Evolutionary conservation across 345 rosid genomes (phyloP), one percentile per base, ranked within the genome.

Genomic region (Hibiscus mutabilis): DNA sequence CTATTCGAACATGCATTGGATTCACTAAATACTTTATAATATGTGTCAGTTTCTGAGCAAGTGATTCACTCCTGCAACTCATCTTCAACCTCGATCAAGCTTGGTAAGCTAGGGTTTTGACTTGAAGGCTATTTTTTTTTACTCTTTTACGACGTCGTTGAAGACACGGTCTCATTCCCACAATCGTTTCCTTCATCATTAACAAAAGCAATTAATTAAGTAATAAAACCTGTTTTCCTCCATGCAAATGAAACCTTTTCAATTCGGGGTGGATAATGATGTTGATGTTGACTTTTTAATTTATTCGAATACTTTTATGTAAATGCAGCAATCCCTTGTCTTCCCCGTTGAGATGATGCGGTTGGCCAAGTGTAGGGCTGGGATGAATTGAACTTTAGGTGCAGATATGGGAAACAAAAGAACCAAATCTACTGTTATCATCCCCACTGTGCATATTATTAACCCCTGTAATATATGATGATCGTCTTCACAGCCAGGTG

Each of bases 41-140:
- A 40, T 1, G 44, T 40, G 12, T 2, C 2, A 1, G 44, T 40
- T 8, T 40, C 44, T 8, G 44, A 40, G 44, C 44, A 40, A 40
- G 44, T 40, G 44, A 40, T 40, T 40, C 2, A 8, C 56, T 51
- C 21, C 56, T 51, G 56, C 56, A 2, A 2, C 4, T 53, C 25
- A 19, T 53, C 58, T 53, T 53, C 58, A 2, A 7, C 25, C 58
- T 8, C 25, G 7, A 16, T 18, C 57, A 53, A 63, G 29, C 29
- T 40, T 3, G 56, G 18, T 12, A 6, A 61, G 69, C 73, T 76
- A 80, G 86, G 82, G 69, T 64, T 79, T 60, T 65, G 73, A 64
- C 72, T 65, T 65, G 18, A 16, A 73, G 66, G 82, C 70, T n/a
- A n/a, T n/a, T 74, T 76, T 75, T 73, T 79, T 82, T 73, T 84